Evolutionary conservation across 1,139 yeast species (phyloP).

Genomic region (Spathaspora sp.): DNA sequence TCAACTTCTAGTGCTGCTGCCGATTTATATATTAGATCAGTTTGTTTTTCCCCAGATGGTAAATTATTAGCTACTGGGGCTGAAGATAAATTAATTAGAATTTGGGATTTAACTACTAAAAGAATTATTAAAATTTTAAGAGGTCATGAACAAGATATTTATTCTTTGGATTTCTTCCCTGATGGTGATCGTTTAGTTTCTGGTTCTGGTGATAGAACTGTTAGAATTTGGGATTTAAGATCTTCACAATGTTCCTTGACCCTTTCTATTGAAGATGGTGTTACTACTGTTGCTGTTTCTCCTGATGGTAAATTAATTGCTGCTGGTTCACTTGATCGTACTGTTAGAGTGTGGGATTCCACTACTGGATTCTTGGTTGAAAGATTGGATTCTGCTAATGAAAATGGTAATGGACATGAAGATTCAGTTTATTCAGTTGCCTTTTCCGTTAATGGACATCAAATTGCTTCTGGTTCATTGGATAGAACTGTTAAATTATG

Average conservation of each 20-base stretch:
- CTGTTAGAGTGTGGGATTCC: conserved; percentile 97
- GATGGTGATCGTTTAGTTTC: conserved; percentile 93
- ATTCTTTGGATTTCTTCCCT: conserved; percentile 93
- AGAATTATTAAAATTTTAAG: conserved; percentile 83
- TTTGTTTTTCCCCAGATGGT: conserved; percentile 96
- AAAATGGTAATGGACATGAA: conserved; percentile 88
- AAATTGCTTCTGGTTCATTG: conserved; percentile 90
- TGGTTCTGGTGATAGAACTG: conserved; percentile 96
- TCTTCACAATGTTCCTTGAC: conserved; percentile 90
- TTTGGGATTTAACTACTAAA: conserved; percentile 91
- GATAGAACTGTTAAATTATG: conserved; percentile 96
- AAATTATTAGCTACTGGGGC: conserved; percentile 96
- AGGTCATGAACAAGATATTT: conserved; percentile 98
- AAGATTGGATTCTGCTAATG: conserved; percentile 86
- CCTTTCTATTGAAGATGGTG: conserved; percentile 93
- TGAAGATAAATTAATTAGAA: conserved; percentile 93
- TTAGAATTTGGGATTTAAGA: conserved; percentile 94
- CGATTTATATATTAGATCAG: conserved; percentile 90
- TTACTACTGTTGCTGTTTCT: conserved; percentile 94
- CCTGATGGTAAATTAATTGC: conserved; percentile 95
- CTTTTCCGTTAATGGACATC: conserved; percentile 88
- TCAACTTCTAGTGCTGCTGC: conserved; percentile 50
- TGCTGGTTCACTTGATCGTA: conserved; percentile 94
- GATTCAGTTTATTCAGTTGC: conserved; percentile 96
- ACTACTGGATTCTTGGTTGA: conserved; percentile 91